phyloP scores from a whole-genome alignment of 768 basidiomycete genomes.

The Mycena venus region DNA sequence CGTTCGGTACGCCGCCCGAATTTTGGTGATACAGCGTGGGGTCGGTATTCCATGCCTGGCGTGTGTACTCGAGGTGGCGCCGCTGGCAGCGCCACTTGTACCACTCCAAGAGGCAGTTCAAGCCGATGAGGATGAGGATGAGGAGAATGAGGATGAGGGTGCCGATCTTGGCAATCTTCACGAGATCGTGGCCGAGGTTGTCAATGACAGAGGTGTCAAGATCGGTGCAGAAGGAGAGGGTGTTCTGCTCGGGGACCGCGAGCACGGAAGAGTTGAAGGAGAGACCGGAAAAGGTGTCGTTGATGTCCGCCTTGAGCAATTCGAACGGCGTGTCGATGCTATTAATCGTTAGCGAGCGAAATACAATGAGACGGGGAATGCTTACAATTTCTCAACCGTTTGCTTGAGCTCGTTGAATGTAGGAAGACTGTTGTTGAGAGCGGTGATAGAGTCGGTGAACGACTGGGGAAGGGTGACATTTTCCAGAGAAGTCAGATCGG shows the following conservation, averaged over 20 bases:
- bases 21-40: slow-evolving; percentile 68
- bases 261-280: slow-evolving; percentile 79
- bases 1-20: slow-evolving; percentile 57
- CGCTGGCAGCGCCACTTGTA: slow-evolving; percentile 87
- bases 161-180: slow-evolving; percentile 84
- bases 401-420: slow-evolving; percentile 82
- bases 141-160: slow-evolving; percentile 79
- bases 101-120: slow-evolving; percentile 87
- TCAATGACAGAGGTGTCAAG: slow-evolving; percentile 91
- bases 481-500: slow-evolving; percentile 78
- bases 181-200: slow-evolving; percentile 83
- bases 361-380: slow-evolving; percentile 22
- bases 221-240: slow-evolving; percentile 79
- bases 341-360: slow-evolving; percentile 7
- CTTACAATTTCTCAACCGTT: slow-evolving; percentile 76
- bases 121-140: slow-evolving; percentile 79
- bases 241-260: slow-evolving; percentile 80
- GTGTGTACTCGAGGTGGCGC: slow-evolving; percentile 74
- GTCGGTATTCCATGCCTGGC: slow-evolving; percentile 83
- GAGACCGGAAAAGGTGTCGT: slow-evolving; percentile 83
- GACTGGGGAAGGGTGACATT: slow-evolving; percentile 86
- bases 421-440: slow-evolving; percentile 86
- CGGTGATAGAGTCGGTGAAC: slow-evolving; percentile 79
- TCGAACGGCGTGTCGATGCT: slow-evolving; percentile 93
- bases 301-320: slow-evolving; percentile 88